Conservation (phyloP, 805 yeast species). For the Scheffersomyces stipitis region DNA sequence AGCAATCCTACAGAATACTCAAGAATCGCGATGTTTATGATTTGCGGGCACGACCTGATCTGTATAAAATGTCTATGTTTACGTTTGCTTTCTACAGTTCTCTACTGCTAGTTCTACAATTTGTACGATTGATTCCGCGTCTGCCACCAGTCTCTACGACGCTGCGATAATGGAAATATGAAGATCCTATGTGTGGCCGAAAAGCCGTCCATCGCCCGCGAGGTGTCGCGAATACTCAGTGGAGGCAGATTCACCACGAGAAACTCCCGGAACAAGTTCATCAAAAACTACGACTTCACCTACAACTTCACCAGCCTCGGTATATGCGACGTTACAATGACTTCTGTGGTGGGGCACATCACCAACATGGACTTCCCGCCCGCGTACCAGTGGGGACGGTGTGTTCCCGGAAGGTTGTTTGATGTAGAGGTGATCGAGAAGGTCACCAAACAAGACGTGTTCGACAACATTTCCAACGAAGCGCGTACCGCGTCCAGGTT, state of each 20-base stretch:
- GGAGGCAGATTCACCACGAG: constrained; percentile 62
- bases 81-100: too few relatives aligned
- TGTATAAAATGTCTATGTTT: too few relatives aligned
- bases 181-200: constrained; percentile 93
- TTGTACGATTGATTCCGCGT: too few relatives aligned
- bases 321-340: constrained; percentile 79
- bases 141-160: too few relatives aligned
- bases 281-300: constrained; percentile 76
- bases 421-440: constrained; percentile 61
- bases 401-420: constrained; percentile 64
- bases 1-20: too few relatives aligned
- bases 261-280: constrained; percentile 55
- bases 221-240: constrained; percentile 70
- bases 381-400: constrained; percentile 63
- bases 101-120: too few relatives aligned
- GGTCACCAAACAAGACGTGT: constrained; percentile 46
- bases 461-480: constrained; percentile 65
- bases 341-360: constrained; percentile 89
- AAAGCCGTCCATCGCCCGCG: constrained; percentile 90
- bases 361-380: constrained; percentile 63
- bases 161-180: constrained; percentile 41
- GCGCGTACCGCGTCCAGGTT: constrained; percentile 59
- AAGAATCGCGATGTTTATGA: too few relatives aligned
- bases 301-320: constrained; percentile 66
- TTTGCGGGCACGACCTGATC: too few relatives aligned